A percentile compares a stretch with the other conserved stretches of the same genome.
These are phyloP conservation scores for Colletotrichum sp. DNA, from an alignment of 2,329 filamentous ascomycete genomes.

Conservation along the genomic window DNA sequence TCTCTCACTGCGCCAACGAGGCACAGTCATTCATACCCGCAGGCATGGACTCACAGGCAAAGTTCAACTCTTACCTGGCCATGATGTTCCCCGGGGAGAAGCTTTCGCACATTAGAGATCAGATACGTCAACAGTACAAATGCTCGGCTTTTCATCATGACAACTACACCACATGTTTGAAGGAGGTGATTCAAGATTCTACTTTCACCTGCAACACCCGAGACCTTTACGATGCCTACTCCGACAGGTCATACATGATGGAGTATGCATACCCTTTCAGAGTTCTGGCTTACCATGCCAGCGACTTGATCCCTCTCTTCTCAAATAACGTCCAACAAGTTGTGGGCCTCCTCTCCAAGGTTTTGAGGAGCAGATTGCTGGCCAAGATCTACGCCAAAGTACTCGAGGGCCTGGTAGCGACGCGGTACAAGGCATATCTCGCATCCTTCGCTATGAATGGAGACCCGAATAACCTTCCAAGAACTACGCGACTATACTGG, in stretches of 20 bases:
- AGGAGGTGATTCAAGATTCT: constrained; percentile 34
- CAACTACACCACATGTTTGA: constrained; percentile 26
- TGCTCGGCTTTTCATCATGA: not conserved
- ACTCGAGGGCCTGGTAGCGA: constrained; percentile 31
- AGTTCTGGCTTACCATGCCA: constrained; percentile 47
- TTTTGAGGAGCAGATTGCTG: constrained; percentile 25
- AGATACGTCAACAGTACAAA: not conserved
- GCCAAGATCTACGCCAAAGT: constrained; percentile 36
- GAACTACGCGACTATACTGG: constrained; percentile 13
- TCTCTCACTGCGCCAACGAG: constrained; percentile 35
- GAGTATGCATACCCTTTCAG: constrained; percentile 27
- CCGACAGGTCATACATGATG: constrained; percentile 27
- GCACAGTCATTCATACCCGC: constrained; percentile 32
- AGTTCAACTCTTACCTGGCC: constrained; percentile 35
- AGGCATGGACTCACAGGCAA: constrained; percentile 30
- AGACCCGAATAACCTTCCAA: constrained; percentile 40
- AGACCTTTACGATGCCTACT: constrained; percentile 40
- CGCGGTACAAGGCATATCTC: constrained; percentile 39
- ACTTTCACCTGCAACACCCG: constrained; percentile 42
- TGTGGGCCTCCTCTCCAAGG: not conserved
- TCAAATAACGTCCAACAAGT: constrained; percentile 29
- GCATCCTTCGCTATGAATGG: constrained; percentile 42
- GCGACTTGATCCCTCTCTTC: constrained; percentile 45
- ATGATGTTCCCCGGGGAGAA: constrained; percentile 32
- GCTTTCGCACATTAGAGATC: constrained; percentile 26